Evolutionary conservation across 2,329 filamentous ascomycete species (phyloP).

Genomic region (Byssoonygena ceratinophila): DNA sequence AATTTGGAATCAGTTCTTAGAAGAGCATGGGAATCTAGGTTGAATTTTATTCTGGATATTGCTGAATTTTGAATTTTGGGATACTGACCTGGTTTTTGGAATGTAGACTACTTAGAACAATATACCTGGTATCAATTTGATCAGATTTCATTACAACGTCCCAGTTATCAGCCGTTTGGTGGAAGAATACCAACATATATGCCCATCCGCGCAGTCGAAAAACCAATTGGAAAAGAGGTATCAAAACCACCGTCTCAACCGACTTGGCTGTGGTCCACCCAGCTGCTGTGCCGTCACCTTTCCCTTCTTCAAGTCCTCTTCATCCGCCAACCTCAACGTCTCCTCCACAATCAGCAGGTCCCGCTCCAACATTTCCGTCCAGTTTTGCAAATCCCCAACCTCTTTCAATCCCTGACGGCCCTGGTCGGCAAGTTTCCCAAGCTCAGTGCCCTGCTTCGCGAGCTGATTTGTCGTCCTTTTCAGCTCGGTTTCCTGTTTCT

Average conservation of each 20-base stretch:
- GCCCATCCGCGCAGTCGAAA: neutral
- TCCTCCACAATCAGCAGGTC: conserved; percentile 38
- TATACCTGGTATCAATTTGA: neutral
- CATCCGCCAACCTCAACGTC: conserved; percentile 31
- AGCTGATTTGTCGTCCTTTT: conserved; percentile 42
- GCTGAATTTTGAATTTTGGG: neutral
- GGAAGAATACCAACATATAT: neutral
- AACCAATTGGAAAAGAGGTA: neutral
- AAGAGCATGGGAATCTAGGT: conserved; percentile 13
- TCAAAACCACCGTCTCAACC: conserved; percentile 18
- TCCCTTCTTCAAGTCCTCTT: conserved; percentile 19
- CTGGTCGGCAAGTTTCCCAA: conserved; percentile 45
- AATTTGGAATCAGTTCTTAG: conserved; percentile 19
- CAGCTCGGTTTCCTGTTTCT: conserved; percentile 47
- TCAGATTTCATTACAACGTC: neutral
- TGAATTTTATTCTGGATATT: neutral
- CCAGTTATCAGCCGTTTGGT: neutral
- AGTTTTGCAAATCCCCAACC: conserved; percentile 55
- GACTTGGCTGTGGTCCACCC: conserved; percentile 15
- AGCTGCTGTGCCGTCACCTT: conserved; percentile 3
- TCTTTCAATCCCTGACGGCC: conserved; percentile 50
- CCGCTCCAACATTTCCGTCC: conserved; percentile 51
- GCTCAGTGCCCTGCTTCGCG: conserved; percentile 44
- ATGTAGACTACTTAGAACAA: neutral
- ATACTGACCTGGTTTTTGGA: neutral